These are phyloP conservation scores for Penicillium desertorum DNA, from an alignment of 495 filamentous ascomycete species.

Conservation along the genomic window DNA sequence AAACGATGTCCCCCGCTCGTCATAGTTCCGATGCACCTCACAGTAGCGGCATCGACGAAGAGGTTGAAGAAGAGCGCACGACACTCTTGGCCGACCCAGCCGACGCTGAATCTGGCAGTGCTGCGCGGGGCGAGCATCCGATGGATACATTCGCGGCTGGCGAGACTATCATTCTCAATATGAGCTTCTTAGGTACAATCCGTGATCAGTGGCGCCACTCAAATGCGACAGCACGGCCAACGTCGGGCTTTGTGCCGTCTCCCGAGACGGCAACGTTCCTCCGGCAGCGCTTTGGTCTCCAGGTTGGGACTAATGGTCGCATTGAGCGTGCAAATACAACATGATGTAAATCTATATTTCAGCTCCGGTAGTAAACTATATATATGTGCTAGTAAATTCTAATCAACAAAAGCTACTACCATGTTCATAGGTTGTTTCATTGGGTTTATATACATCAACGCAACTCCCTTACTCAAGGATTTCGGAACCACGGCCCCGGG, in stretches of 20 bases:
- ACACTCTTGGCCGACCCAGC: slow-evolving; percentile 46
- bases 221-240: slow-evolving; percentile 24
- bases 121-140: slow-evolving; percentile 44
- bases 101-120: slow-evolving; percentile 29
- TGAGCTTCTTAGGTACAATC: slow-evolving; percentile 66
- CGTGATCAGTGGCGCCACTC: slow-evolving; percentile 59
- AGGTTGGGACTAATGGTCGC: slow-evolving; percentile 42
- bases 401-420: neutral
- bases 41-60: slow-evolving; percentile 23
- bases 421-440: neutral
- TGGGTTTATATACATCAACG: neutral
- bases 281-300: slow-evolving; percentile 44
- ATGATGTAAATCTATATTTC: slow-evolving; percentile 17
- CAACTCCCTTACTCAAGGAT: neutral
- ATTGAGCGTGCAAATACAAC: slow-evolving; percentile 33
- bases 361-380: slow-evolving; percentile 3
- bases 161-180: slow-evolving; percentile 64
- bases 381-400: neutral
- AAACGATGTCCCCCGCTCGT: slow-evolving; percentile 8
- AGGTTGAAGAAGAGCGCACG: slow-evolving; percentile 46
- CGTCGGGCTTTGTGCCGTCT: slow-evolving; percentile 34
- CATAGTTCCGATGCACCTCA: slow-evolving; percentile 15
- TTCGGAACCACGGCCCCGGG: neutral
- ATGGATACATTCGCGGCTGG: slow-evolving; percentile 65
- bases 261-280: slow-evolving; percentile 46